These are phyloP conservation scores for Neofusicoccum kwambonambiense DNA, from an alignment of 2,329 filamentous ascomycete species.

Conservation along the genomic window DNA sequence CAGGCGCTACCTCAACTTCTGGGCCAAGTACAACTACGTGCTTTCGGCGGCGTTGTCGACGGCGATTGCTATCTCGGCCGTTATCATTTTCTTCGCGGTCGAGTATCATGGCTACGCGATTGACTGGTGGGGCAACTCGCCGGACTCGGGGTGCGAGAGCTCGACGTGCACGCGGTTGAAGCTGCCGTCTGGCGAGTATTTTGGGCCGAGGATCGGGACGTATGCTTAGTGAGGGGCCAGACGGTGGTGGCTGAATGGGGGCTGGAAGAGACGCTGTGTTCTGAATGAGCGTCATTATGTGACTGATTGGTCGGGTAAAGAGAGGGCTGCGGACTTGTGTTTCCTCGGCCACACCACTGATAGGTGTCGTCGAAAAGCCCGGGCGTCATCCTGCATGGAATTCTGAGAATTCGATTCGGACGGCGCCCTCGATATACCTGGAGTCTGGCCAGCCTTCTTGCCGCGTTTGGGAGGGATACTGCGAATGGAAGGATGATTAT, in stretches of 20 bases:
- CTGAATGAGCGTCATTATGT: no score
- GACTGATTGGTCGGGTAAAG: no score
- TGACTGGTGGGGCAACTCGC: conserved; percentile 61
- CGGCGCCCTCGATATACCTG: no score
- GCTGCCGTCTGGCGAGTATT: not conserved
- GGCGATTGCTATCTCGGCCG: conserved; percentile 63
- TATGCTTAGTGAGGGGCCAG: not conserved
- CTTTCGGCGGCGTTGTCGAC: conserved; percentile 69
- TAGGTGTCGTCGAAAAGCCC: no score
- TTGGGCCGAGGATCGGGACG: not conserved
- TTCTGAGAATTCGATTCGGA: no score
- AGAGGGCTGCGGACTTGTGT: no score
- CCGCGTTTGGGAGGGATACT: no score
- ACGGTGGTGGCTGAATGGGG: no score
- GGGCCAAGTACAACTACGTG: conserved; percentile 70
- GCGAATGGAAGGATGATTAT: not conserved
- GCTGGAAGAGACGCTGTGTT: not conserved
- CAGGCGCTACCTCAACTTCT: conserved; percentile 47
- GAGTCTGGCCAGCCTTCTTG: no score
- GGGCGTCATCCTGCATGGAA: no score
- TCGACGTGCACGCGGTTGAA: not conserved
- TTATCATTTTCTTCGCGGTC: conserved; percentile 69
- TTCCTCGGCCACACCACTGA: no score
- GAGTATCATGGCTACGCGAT: conserved; percentile 55
- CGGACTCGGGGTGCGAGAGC: not conserved